These are phyloP conservation scores for Ambrosiella cleistominuta DNA, from an alignment of 2,329 filamentous ascomycete genomes.

Conservation along the genomic window DNA sequence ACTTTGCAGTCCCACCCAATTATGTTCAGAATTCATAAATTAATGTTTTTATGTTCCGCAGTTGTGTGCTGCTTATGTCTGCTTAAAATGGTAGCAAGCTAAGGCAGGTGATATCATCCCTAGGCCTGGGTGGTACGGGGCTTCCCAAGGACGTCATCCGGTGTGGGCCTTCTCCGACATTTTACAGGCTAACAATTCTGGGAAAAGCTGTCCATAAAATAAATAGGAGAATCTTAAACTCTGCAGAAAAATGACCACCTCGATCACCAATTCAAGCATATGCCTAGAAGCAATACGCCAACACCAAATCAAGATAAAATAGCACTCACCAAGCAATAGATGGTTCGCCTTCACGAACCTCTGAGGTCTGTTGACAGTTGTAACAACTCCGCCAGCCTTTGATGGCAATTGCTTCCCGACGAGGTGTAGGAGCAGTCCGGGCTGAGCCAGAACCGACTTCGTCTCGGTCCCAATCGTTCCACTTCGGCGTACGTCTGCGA, in stretches of 20 bases:
- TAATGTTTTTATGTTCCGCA: background rate
- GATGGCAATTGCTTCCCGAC: constrained; percentile 35
- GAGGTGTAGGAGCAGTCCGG: constrained; percentile 10
- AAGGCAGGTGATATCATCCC: background rate
- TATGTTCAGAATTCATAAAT: no score
- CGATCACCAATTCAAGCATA: no score
- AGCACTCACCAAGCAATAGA: constrained; percentile 65
- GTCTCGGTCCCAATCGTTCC: constrained; percentile 9
- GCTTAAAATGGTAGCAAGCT: background rate
- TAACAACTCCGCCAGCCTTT: constrained; percentile 62
- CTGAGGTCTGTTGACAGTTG: constrained; percentile 55
- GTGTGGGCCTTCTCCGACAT: background rate
- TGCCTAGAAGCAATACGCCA: background rate
- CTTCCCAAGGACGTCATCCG: background rate
- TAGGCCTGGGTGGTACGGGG: background rate
- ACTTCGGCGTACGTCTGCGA: background rate
- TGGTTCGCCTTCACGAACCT: constrained; percentile 68
- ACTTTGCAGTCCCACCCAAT: no score
- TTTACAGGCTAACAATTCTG: background rate
- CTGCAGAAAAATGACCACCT: no score
- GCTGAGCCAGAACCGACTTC: constrained; percentile 11
- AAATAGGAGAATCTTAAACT: no score
- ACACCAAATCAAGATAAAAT: background rate
- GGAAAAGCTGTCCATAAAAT: no score
- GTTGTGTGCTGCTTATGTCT: background rate